These are phyloP conservation scores for Phytophthora megakarya DNA, from an alignment of 352 stramenopile genomes.

Conservation along the genomic window DNA sequence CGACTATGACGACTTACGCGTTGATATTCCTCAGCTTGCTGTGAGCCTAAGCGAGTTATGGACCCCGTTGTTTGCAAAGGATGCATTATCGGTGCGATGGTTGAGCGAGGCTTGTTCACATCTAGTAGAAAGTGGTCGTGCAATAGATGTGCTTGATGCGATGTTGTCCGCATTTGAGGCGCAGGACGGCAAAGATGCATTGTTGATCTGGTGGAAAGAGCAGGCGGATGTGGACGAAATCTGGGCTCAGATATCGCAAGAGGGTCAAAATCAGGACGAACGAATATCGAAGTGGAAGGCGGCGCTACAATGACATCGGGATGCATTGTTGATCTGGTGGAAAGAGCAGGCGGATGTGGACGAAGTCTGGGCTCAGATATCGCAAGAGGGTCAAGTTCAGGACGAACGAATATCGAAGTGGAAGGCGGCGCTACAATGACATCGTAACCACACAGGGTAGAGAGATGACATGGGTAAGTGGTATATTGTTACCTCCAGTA, in stretches of 20 bases:
- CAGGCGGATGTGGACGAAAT: constrained; percentile 36
- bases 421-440: constrained; percentile 35
- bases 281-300: constrained; percentile 40
- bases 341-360: constrained; percentile 39
- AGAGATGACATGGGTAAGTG: no score
- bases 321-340: constrained; percentile 65
- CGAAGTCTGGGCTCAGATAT: constrained; percentile 40
- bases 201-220: constrained; percentile 64
- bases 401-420: constrained; percentile 42
- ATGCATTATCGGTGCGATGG: constrained; percentile 54
- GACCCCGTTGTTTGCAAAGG: constrained; percentile 61
- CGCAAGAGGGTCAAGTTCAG: constrained; percentile 17
- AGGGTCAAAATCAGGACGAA: constrained; percentile 28
- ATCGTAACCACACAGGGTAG: no score
- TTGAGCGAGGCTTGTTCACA: constrained; percentile 50
- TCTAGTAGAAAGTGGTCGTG: constrained; percentile 46
- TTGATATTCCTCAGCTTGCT: constrained; percentile 74
- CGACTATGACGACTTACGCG: constrained; percentile 75
- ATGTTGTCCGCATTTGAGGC: constrained; percentile 45
- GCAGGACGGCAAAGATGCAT: constrained; percentile 33
- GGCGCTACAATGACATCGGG: constrained; percentile 33
- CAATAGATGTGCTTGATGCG: constrained; percentile 56
- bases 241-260: constrained; percentile 38
- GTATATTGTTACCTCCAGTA: not conserved
- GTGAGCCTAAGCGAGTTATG: constrained; percentile 65